Conservation (phyloP, 345 rosid species). For the Durio zibethinus region DNA sequence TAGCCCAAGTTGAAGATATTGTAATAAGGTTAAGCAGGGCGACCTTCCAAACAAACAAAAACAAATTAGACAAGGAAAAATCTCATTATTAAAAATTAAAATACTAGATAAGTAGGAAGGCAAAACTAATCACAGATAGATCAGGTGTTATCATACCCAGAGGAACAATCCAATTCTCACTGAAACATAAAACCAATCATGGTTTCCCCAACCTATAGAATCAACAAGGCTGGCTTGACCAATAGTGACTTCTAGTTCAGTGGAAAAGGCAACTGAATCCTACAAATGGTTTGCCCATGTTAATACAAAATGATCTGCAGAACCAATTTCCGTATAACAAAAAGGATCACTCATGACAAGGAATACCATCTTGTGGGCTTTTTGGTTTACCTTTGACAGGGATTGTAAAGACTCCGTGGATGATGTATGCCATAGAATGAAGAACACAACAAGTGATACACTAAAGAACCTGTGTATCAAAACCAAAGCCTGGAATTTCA, state of each 20-base stretch:
- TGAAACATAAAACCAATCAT: slow-evolving; percentile 66
- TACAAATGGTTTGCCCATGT: slow-evolving; percentile 23
- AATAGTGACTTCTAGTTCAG: slow-evolving; percentile 26
- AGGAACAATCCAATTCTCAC: slow-evolving; percentile 87
- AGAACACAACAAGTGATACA: slow-evolving; percentile 67
- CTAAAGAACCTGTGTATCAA: slow-evolving; percentile 93
- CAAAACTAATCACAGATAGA: slow-evolving; percentile 14
- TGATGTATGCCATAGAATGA: slow-evolving; percentile 71
- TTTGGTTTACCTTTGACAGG: slow-evolving; percentile 43
- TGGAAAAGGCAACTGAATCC: slow-evolving; percentile 41
- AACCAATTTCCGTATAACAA: neutral
- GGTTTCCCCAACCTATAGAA: slow-evolving; percentile 45
- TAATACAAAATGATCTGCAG: neutral
- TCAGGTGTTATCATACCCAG: slow-evolving; percentile 53
- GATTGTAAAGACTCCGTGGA: slow-evolving; percentile 41
- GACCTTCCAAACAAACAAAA: slow-evolving; percentile 42
- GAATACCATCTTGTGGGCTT: neutral
- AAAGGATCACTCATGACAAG: neutral
- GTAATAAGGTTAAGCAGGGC: slow-evolving; percentile 87
- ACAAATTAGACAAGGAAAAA: neutral
- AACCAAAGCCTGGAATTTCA: slow-evolving; percentile 82
- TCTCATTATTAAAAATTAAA: slow-evolving; percentile 1
- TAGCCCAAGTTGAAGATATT: slow-evolving; percentile 95
- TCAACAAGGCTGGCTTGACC: slow-evolving; percentile 30
- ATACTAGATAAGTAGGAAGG: neutral